Evolutionary conservation across 345 rosid genomes (phyloP), one percentile per base, ranked within the genome.

Genomic region (Bretschneidera sinensis): DNA sequence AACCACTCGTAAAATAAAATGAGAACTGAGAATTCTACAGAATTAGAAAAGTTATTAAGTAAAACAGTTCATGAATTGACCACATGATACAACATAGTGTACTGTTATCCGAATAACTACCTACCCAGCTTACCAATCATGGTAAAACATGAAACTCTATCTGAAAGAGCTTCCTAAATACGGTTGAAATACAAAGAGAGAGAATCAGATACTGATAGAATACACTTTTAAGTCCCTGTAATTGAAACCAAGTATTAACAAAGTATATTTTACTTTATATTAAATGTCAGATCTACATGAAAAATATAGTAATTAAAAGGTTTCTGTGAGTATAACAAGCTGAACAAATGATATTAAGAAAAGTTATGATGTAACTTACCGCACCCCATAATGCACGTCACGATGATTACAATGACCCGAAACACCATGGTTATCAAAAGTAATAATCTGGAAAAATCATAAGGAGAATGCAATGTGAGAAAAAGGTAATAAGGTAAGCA

Each of bases 341-440:
- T 4, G 5, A 45, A 45, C 5, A 45, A 45, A 45, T 45, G 49
- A 13, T 35, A 35, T n/a, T 58, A 4, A 54, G 66, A 54, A 47
- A 64, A 43, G 55, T 21, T 4, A 31, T 31, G 9, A 31, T 65
- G 52, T 19, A 23, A 74, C 90, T 57, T 68, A 89, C 92, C 75
- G 47, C 60, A 81, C 83, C 62, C 89, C 97, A 73, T 65, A 66
- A 66, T 84, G 84, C 60, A 81, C 86, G 75, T 83, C 97, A 8
- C 73, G 50, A 54, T 92, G 98, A 71, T 85, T 92, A 55, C 94
- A 81, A 62, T 92, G 96, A 71, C 94, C 97, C 43, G 91, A 89
- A 74, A 89, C 78, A 22, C 96, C 97, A 71, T 83, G 64, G 35
- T 59, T 71, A 75, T 92, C 96, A 56, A 92, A 92, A 51, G 88